Conservation (phyloP, 148 eudicot species). For the Suaeda aralocaspica region DNA sequence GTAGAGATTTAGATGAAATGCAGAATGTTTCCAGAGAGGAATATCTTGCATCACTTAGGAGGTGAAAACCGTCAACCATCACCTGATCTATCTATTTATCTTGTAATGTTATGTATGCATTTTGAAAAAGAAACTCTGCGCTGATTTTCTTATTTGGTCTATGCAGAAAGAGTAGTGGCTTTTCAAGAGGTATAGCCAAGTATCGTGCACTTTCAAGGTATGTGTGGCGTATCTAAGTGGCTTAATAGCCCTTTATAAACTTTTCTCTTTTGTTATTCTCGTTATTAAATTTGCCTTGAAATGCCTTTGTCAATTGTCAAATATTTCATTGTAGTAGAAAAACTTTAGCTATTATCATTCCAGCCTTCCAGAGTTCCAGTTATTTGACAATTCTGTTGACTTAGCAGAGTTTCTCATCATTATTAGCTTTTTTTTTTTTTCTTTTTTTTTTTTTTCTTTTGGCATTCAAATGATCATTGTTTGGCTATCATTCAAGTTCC, state of each 20-base stretch:
- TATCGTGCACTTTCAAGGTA: conserved; percentile 93
- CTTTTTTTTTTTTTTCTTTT: background rate
- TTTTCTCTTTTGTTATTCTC: background rate
- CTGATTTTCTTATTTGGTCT: conserved; percentile 26
- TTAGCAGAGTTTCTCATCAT: background rate
- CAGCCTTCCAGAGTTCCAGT: no score
- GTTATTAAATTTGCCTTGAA: background rate
- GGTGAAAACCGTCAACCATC: conserved; percentile 36
- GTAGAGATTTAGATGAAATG: conserved; percentile 97
- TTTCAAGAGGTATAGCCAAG: conserved; percentile 88
- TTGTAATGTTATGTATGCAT: background rate
- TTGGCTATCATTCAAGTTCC: background rate
- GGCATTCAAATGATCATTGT: background rate
- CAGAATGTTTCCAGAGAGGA: conserved; percentile 95
- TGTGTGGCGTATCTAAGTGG: conserved; percentile 1
- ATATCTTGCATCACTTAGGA: conserved; percentile 90
- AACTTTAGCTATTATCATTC: background rate
- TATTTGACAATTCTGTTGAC: background rate
- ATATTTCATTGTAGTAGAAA: background rate
- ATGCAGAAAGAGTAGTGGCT: conserved; percentile 98
- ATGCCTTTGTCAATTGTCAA: background rate
- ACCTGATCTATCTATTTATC: background rate
- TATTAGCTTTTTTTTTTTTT: background rate
- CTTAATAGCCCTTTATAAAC: background rate
- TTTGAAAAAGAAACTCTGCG: conserved; percentile 4